A percentile compares a stretch with the other conserved stretches of the same genome.
Evolutionary conservation across 768 basidiomycete species (phyloP).

Genomic region (Tricholoma flavovirens): DNA sequence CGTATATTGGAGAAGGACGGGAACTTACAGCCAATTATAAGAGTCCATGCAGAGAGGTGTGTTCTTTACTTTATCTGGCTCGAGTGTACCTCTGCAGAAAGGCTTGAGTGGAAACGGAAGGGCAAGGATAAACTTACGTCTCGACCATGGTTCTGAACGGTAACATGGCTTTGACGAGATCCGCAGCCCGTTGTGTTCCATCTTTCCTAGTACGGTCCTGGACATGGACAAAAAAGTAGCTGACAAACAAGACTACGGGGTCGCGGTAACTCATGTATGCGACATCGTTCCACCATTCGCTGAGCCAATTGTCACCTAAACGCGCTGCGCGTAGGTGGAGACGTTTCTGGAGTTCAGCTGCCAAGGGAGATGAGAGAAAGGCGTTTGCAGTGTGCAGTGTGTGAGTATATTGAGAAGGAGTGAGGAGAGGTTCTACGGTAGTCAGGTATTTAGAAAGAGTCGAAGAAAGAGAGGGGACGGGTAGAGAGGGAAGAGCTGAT

Average conservation of each 20-base stretch:
- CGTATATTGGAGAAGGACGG: neutral
- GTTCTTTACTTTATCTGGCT: conserved; percentile 80
- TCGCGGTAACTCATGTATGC: conserved; percentile 89
- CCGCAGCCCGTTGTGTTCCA: conserved; percentile 72
- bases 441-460: conserved; percentile 89
- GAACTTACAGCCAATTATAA: conserved; percentile 85
- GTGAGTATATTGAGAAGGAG: conserved; percentile 51
- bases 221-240: conserved; percentile 91
- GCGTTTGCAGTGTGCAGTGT: conserved; percentile 55
- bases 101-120: neutral
- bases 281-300: conserved; percentile 96
- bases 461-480: conserved; percentile 77
- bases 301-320: conserved; percentile 75
- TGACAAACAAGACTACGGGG: conserved; percentile 86
- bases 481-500: conserved; percentile 66
- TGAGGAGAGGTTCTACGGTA: conserved; percentile 71
- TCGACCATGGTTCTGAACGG: conserved; percentile 83
- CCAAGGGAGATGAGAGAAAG: conserved; percentile 68
- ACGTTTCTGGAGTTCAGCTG: conserved; percentile 68
- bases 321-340: conserved; percentile 69
- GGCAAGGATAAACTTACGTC: conserved; percentile 41
- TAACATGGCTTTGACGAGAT: conserved; percentile 77
- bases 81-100: conserved; percentile 55
- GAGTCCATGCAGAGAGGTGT: conserved; percentile 84
- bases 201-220: conserved; percentile 50